phyloP scores from a whole-genome alignment of 805 yeast genomes.

The Candida xyloterini region DNA sequence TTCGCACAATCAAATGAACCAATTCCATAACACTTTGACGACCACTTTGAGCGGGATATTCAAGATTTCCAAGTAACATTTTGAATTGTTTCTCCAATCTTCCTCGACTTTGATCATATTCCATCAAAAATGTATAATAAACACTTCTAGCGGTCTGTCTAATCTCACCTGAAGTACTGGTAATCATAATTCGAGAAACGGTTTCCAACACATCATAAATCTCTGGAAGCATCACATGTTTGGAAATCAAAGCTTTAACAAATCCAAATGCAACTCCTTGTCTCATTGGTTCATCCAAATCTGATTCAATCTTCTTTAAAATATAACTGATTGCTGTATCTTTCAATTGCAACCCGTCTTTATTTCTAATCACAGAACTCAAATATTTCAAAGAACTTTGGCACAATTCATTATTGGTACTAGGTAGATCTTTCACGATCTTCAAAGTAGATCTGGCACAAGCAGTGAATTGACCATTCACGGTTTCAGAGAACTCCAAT shows the following conservation, averaged over 20 bases:
- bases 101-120: conserved; percentile 90
- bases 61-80: conserved; percentile 73
- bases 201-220: conserved; percentile 84
- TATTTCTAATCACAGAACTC: conserved; percentile 68
- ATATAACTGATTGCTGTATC: conserved; percentile 72
- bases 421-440: conserved; percentile 70
- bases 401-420: conserved; percentile 73
- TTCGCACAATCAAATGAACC: conserved; percentile 64
- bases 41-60: conserved; percentile 83
- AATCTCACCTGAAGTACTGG: conserved; percentile 78
- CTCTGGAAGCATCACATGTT: conserved; percentile 77
- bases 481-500: conserved; percentile 57
- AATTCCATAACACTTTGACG: conserved; percentile 89
- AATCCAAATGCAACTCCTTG: conserved; percentile 89
- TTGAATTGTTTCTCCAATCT: conserved; percentile 79
- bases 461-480: conserved; percentile 49
- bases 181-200: conserved; percentile 81
- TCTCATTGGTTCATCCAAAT: conserved; percentile 81
- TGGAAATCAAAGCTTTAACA: conserved; percentile 70
- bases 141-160: conserved; percentile 82
- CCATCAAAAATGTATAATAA: conserved; percentile 83
- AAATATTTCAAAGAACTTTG: conserved; percentile 76
- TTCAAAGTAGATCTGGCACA: conserved; percentile 60
- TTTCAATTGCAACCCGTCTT: conserved; percentile 60
- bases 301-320: conserved; percentile 72